Evolutionary conservation across 73 alveolate genomes (phyloP).

Genomic region (Effrenium voratum): DNA sequence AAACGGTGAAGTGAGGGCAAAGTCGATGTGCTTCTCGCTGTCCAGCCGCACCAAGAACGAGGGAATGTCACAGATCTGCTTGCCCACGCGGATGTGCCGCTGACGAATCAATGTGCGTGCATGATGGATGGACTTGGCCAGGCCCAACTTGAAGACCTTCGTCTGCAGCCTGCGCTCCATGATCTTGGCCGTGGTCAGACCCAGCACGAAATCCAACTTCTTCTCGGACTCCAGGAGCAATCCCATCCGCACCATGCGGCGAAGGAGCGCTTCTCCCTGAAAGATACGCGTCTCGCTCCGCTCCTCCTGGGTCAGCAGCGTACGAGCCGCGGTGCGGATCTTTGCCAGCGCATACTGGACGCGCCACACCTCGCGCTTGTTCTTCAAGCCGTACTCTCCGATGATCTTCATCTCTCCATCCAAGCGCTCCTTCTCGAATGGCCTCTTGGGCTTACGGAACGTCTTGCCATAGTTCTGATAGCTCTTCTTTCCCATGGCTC

Average conservation of each 20-base stretch:
- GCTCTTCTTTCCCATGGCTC: constrained; percentile 93
- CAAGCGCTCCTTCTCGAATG: constrained; percentile 92
- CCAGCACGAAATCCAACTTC: constrained; percentile 99
- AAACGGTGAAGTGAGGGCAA: constrained; percentile 95
- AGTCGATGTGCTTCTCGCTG: constrained; percentile 98
- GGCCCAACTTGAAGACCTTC: constrained; percentile 96
- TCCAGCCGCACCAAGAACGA: constrained; percentile 98
- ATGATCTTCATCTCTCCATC: constrained; percentile 97
- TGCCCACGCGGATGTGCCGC: constrained; percentile 98
- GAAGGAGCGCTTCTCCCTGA: constrained; percentile 97
- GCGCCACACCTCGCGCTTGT: constrained; percentile 99
- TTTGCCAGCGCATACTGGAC: constrained; percentile 98
- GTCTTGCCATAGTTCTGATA: constrained; percentile 95
- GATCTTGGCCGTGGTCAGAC: constrained; percentile 95
- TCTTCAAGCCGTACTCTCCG: constrained; percentile 98
- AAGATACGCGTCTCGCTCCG: constrained; percentile 96
- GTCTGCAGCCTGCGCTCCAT: constrained; percentile 99
- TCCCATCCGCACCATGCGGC: constrained; percentile 99
- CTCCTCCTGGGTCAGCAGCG: constrained; percentile 98
- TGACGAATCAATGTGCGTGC: constrained; percentile 96
- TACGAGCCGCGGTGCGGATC: constrained; percentile 99
- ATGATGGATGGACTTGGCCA: constrained; percentile 71
- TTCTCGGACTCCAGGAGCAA: constrained; percentile 97
- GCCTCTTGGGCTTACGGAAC: constrained; percentile 97
- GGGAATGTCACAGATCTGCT: constrained; percentile 98